Conservation (phyloP, 371 early-diverging fungal genomes). For the Phascolomyces articulosus region DNA sequence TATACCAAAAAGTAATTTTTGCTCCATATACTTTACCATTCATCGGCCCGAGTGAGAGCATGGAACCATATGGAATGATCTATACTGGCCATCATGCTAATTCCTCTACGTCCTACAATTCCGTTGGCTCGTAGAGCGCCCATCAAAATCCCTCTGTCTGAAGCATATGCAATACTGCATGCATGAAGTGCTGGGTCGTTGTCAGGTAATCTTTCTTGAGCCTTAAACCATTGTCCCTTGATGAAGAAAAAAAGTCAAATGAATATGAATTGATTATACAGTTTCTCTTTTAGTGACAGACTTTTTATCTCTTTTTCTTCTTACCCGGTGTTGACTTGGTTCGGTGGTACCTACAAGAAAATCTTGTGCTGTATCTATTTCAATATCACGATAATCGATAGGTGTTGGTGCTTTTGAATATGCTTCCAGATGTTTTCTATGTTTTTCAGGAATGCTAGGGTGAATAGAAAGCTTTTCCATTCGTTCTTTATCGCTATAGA, state of each 20-base stretch:
- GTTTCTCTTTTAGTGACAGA: not conserved
- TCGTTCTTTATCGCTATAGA: conserved; percentile 6
- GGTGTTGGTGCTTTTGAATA: conserved; percentile 17
- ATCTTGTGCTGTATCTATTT: conserved; percentile 12
- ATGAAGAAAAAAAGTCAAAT: no score
- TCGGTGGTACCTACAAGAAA: conserved; percentile 1
- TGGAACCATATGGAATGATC: conserved; percentile 95
- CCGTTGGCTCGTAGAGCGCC: conserved; percentile 66
- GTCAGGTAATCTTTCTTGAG: conserved; percentile 63
- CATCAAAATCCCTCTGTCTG: conserved; percentile 65
- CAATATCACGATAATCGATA: conserved; percentile 37
- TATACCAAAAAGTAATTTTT: no score
- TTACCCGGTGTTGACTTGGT: conserved; percentile 8
- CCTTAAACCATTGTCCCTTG: conserved; percentile 74
- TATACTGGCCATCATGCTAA: conserved; percentile 79
- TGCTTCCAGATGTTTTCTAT: not conserved
- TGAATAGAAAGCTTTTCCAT: not conserved
- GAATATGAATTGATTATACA: no score
- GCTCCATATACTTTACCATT: conserved; percentile 61
- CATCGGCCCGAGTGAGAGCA: conserved; percentile 84
- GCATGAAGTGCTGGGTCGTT: conserved; percentile 68
- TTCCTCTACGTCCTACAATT: conserved; percentile 37
- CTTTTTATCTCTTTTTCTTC: not conserved
- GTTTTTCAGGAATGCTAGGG: conserved; percentile 2
- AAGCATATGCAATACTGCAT: conserved; percentile 53